Evolutionary conservation across 148 eudicot species (phyloP).

Genomic region (Camellia sinensis): DNA sequence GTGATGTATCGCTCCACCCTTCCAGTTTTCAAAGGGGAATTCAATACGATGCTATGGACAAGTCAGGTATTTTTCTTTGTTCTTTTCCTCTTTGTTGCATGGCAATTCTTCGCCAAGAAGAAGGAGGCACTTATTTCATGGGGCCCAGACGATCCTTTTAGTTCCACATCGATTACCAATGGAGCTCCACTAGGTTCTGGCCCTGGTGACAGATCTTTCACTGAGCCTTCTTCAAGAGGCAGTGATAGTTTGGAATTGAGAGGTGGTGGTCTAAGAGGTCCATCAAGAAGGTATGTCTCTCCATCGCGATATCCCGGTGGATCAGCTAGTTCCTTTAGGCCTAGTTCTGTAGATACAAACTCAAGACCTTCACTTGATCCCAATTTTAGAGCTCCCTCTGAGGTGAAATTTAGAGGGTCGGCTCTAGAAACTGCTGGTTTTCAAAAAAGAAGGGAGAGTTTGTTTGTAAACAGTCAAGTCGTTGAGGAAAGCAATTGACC

Average conservation of each 20-base stretch:
- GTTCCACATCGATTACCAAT: slow-evolving; percentile 32
- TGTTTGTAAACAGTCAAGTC: slow-evolving; percentile 37
- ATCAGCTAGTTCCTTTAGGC: slow-evolving; percentile 46
- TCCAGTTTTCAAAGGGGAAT: slow-evolving; percentile 61
- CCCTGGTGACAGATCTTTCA: slow-evolving; percentile 46
- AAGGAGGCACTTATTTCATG: slow-evolving; percentile 88
- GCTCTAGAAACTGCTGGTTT: slow-evolving; percentile 63
- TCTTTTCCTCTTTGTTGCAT: slow-evolving; percentile 85
- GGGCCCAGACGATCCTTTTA: slow-evolving; percentile 93
- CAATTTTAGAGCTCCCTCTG: slow-evolving; percentile 54
- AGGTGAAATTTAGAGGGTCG: slow-evolving; percentile 74
- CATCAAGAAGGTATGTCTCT: slow-evolving; percentile 75
- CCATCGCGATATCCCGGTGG: slow-evolving; percentile 75
- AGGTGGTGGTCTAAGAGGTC: slow-evolving; percentile 56
- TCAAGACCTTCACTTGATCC: slow-evolving; percentile 71
- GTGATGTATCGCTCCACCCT: slow-evolving; percentile 82
- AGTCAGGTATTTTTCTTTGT: slow-evolving; percentile 80
- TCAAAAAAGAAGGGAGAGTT: slow-evolving; percentile 63
- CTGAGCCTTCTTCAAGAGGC: slow-evolving; percentile 59
- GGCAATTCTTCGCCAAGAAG: slow-evolving; percentile 91
- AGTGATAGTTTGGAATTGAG: slow-evolving; percentile 61
- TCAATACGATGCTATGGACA: slow-evolving; percentile 63
- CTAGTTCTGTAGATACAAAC: slow-evolving; percentile 46
- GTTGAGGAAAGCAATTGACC: slow-evolving; percentile 39
- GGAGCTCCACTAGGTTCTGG: slow-evolving; percentile 61